Percentiles rank a stretch among this genome's conserved stretches.
These are phyloP conservation scores for Pseudogymnoascus sp. DNA, from an alignment of 2,329 filamentous ascomycete species.

Conservation along the genomic window DNA sequence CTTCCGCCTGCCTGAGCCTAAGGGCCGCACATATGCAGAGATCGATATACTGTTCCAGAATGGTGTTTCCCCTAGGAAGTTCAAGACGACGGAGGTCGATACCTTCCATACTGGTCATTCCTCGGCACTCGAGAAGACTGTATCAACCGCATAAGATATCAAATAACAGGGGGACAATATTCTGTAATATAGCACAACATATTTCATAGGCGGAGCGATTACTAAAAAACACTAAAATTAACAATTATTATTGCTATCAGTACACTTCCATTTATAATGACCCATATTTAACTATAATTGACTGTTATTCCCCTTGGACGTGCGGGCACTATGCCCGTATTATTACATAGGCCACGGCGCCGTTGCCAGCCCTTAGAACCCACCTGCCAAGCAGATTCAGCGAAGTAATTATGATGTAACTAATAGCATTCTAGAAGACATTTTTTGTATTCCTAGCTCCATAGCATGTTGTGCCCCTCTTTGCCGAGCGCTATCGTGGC, in stretches of 20 bases:
- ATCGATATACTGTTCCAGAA: constrained; percentile 39
- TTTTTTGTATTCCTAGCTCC: constrained; percentile 55
- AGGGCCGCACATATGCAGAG: constrained; percentile 38
- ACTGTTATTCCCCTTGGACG: background rate
- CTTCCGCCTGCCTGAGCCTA: constrained; percentile 37
- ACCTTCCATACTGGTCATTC: background rate
- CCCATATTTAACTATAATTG: background rate
- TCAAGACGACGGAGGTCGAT: constrained; percentile 6
- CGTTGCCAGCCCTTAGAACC: background rate
- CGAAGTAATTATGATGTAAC: background rate
- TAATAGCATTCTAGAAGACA: constrained; percentile 57
- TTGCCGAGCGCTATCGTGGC: constrained; percentile 30
- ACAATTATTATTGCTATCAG: background rate
- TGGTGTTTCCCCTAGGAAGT: constrained; percentile 27
- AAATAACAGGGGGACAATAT: background rate
- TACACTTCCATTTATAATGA: background rate
- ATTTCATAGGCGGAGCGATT: background rate
- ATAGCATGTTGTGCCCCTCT: constrained; percentile 44
- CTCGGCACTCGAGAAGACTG: background rate
- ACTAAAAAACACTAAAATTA: background rate
- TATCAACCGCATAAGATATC: background rate
- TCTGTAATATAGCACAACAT: background rate
- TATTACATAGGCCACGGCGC: background rate
- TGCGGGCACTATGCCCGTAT: background rate
- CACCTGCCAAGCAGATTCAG: background rate